Evolutionary conservation across 768 basidiomycete species (phyloP).

Genomic region (Kwoniella shandongensis): DNA sequence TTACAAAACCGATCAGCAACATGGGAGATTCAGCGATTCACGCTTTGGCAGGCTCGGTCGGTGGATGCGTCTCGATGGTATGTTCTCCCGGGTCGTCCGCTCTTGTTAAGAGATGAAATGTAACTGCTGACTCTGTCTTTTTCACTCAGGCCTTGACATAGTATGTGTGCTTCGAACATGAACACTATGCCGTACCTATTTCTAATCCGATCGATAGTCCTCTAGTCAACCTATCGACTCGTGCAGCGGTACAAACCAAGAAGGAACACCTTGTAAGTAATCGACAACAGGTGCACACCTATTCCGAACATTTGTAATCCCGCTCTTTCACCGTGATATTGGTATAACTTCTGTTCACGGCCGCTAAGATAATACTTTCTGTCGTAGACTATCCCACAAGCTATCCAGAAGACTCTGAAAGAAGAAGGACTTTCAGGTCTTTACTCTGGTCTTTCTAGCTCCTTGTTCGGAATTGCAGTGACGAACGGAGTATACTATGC

Average conservation of each 20-base stretch:
- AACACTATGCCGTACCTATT: not conserved
- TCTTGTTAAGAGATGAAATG: not conserved
- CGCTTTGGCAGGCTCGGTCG: constrained; percentile 81
- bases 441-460: constrained; percentile 82
- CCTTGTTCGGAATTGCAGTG: constrained; percentile 83
- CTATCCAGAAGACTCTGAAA: constrained; percentile 71
- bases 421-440: constrained; percentile 80
- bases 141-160: constrained; percentile 51
- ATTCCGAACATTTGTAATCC: too few species aligned
- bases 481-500: constrained; percentile 89
- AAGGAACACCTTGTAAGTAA: constrained; percentile 70
- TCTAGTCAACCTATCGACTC: constrained; percentile 84
- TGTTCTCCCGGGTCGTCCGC: constrained; percentile 44
- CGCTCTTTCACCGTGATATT: too few species aligned
- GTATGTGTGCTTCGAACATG: constrained; percentile 23
- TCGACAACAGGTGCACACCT: too few species aligned
- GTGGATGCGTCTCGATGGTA: constrained; percentile 90
- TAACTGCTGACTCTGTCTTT: not conserved
- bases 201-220: constrained; percentile 61
- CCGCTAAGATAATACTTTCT: too few species aligned
- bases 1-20: not conserved
- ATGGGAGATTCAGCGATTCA: constrained; percentile 74
- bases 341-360: too few species aligned
- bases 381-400: constrained; percentile 67
- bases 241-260: constrained; percentile 86